Evolutionary conservation across 441 rosid genomes (phyloP).

Genomic region (Euphorbia celastroides): DNA sequence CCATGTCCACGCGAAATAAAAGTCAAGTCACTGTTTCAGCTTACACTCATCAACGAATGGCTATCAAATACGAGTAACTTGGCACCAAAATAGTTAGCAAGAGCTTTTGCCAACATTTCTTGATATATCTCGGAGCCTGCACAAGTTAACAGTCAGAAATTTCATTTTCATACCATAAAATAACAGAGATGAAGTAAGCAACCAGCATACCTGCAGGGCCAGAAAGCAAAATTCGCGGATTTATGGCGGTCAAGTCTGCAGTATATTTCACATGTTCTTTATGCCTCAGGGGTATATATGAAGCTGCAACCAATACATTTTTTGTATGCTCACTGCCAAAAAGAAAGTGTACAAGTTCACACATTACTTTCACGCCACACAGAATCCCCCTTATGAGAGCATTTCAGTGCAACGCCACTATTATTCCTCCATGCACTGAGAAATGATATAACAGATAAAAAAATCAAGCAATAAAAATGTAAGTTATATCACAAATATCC

Average conservation of each 20-base stretch:
- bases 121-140: conserved; percentile 91
- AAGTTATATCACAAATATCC: background rate
- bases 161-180: background rate
- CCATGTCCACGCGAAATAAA: conserved; percentile 2
- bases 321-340: conserved; percentile 69
- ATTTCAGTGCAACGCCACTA: background rate
- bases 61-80: conserved; percentile 76
- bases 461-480: conserved; percentile 1
- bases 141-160: conserved; percentile 12
- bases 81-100: conserved; percentile 69
- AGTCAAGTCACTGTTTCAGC: conserved; percentile 25
- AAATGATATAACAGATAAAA: background rate
- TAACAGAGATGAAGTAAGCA: background rate
- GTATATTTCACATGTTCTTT: conserved; percentile 67
- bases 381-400: background rate
- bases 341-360: background rate
- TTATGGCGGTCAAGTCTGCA: conserved; percentile 59
- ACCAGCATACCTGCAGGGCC: conserved; percentile 77
- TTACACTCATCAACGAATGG: conserved; percentile 78
- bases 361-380: background rate
- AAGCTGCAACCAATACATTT: conserved; percentile 72
- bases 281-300: conserved; percentile 72
- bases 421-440: background rate
- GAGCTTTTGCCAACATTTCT: conserved; percentile 90
- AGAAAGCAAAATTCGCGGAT: conserved; percentile 85